These are phyloP conservation scores for Udeniomyces megalosporus DNA, from an alignment of 768 basidiomycete species.

Conservation along the genomic window DNA sequence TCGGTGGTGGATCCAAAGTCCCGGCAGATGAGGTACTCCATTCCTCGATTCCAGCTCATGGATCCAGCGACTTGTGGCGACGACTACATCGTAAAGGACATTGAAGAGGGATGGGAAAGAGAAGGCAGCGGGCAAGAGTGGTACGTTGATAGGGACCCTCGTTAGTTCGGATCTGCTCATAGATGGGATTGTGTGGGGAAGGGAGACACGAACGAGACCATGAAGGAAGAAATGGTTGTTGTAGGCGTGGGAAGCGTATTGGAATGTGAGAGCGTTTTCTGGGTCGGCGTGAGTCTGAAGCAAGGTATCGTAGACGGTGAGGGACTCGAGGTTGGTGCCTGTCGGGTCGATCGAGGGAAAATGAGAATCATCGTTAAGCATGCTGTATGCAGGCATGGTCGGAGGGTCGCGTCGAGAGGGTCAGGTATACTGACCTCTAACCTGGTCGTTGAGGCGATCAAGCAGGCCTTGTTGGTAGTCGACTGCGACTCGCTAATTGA, in stretches of 20 bases:
- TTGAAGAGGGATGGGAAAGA: neutral
- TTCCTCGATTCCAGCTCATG: neutral
- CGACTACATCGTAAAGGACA: too few relatives aligned
- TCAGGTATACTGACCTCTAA: constrained; percentile 40
- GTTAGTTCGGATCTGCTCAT: too few relatives aligned
- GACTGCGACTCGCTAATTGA: constrained; percentile 47
- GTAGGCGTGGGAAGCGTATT: constrained; percentile 76
- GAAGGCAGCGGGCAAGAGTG: neutral
- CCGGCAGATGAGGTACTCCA: neutral
- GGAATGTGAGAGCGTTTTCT: constrained; percentile 55
- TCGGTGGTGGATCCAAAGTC: neutral
- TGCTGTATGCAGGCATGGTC: too few relatives aligned
- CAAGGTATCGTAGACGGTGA: constrained; percentile 54
- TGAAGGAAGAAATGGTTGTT: constrained; percentile 94
- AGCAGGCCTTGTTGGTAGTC: constrained; percentile 80
- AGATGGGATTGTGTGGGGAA: neutral
- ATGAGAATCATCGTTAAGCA: neutral
- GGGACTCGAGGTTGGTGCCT: constrained; percentile 45
- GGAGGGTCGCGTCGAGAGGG: too few relatives aligned
- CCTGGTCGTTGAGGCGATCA: constrained; percentile 55
- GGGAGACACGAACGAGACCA: constrained; percentile 46
- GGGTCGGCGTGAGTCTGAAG: constrained; percentile 47
- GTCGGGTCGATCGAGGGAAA: neutral
- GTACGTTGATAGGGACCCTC: neutral
- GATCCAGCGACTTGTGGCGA: neutral